Conservation (phyloP, 257 asterid species). For the Gynochthodes officinalis region DNA sequence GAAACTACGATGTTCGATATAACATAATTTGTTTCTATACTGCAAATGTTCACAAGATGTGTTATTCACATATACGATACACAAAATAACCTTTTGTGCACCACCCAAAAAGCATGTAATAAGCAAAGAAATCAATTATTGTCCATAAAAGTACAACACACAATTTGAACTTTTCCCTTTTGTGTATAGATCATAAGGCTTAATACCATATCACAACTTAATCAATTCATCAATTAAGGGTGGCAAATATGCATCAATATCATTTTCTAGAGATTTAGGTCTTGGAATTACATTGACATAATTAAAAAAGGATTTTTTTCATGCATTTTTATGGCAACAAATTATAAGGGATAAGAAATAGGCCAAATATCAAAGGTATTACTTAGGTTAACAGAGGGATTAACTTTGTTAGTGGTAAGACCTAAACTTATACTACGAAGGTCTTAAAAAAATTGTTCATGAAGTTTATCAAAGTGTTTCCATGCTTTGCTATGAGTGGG, state of each 20-base stretch:
- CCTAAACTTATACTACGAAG: neutral
- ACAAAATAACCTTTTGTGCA: neutral
- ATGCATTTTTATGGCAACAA: too few relatives aligned
- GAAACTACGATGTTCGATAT: neutral
- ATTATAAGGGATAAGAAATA: neutral
- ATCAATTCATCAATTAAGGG: constrained; percentile 3
- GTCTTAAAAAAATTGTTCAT: neutral
- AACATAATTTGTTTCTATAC: neutral
- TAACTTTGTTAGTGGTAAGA: neutral
- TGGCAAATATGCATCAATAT: neutral
- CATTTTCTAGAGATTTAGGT: neutral
- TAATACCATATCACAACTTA: neutral
- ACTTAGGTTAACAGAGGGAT: neutral
- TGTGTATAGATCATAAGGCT: neutral
- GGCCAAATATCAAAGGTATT: neutral
- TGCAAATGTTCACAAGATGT: neutral
- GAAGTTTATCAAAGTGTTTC: neutral
- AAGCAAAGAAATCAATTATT: neutral
- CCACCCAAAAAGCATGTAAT: neutral
- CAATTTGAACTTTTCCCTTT: too few relatives aligned
- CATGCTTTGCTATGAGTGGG: neutral
- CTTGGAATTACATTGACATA: too few relatives aligned
- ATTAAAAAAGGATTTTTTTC: too few relatives aligned
- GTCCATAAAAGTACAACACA: too few relatives aligned
- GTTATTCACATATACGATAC: neutral